phyloP scores from a whole-genome alignment of 768 basidiomycete species.

The Lanmaoa rubissima region DNA sequence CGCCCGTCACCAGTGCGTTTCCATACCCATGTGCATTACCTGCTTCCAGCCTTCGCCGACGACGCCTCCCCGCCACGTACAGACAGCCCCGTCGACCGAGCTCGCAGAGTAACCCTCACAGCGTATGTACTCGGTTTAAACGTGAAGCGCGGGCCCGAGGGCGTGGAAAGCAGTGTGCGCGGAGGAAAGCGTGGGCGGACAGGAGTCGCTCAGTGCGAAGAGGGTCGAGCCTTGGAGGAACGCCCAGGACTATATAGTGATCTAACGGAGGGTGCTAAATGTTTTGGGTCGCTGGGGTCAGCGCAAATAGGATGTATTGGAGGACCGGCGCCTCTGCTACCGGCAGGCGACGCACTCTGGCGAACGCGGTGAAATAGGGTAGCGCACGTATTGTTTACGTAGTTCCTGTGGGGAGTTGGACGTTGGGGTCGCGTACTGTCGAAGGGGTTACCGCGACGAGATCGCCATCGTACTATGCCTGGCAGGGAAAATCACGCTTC shows the following conservation, averaged over 20 bases:
- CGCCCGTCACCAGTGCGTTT: too few relatives aligned
- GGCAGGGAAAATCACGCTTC: too few relatives aligned
- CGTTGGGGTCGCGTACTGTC: conserved; percentile 4
- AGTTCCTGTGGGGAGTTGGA: conserved; percentile 11
- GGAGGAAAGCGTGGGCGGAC: neutral
- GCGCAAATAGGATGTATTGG: neutral
- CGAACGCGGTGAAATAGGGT: neutral
- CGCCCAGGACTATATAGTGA: neutral
- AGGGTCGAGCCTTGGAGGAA: conserved; percentile 7
- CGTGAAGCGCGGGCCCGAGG: too few relatives aligned
- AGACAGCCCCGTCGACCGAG: too few relatives aligned
- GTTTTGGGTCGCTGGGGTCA: neutral
- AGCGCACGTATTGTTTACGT: conserved; percentile 2
- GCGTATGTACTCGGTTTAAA: too few relatives aligned
- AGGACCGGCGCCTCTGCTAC: too few relatives aligned
- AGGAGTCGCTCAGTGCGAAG: neutral
- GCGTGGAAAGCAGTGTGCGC: too few relatives aligned
- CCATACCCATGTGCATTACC: too few relatives aligned
- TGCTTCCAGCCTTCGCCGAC: too few relatives aligned
- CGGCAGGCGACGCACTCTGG: neutral
- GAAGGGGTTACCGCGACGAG: neutral
- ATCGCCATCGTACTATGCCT: neutral
- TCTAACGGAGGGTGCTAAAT: neutral
- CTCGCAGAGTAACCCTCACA: too few relatives aligned
- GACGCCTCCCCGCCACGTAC: too few relatives aligned